phyloP scores from a whole-genome alignment of 2,329 filamentous ascomycete species.

The Salinomyces thailandicus region DNA sequence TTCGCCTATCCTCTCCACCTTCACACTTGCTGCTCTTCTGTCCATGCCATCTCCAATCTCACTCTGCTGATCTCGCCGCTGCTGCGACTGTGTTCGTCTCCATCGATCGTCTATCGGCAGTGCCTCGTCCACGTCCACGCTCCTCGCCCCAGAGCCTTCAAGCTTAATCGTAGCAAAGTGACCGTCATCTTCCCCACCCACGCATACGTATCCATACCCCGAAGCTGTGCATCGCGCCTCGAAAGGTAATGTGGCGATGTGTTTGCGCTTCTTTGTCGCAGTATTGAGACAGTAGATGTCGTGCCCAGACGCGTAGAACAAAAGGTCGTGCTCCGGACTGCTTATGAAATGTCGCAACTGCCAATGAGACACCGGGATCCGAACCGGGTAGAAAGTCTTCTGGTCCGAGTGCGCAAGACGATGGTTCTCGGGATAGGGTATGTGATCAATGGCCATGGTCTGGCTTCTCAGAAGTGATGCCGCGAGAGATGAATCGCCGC shows the following conservation, averaged over 20 bases:
- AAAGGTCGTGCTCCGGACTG: conserved; percentile 60
- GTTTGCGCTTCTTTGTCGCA: conserved; percentile 59
- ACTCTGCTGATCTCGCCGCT: conserved; percentile 2
- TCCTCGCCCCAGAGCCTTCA: conserved; percentile 26
- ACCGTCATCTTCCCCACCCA: conserved; percentile 72
- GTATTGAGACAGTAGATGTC: conserved; percentile 51
- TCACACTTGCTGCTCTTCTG: conserved; percentile 42
- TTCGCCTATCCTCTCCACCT: conserved; percentile 49
- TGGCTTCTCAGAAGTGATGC: background rate
- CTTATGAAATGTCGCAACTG: conserved; percentile 86
- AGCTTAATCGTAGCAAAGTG: conserved; percentile 75
- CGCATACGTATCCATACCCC: conserved; percentile 77
- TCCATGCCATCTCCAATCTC: background rate
- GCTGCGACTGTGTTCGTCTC: background rate
- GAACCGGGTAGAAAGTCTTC: conserved; percentile 38
- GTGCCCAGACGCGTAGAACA: conserved; percentile 75
- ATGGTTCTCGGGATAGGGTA: conserved; percentile 30
- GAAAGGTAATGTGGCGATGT: conserved; percentile 58
- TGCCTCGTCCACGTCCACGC: conserved; percentile 46
- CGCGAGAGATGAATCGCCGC: background rate
- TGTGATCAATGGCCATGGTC: conserved; percentile 8
- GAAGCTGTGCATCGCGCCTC: conserved; percentile 78
- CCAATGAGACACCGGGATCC: conserved; percentile 55
- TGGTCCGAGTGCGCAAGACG: conserved; percentile 32
- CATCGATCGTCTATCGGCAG: conserved; percentile 39